Conservation (phyloP, 176 grass and related monocot genomes). For the Musa troglodytarum region DNA sequence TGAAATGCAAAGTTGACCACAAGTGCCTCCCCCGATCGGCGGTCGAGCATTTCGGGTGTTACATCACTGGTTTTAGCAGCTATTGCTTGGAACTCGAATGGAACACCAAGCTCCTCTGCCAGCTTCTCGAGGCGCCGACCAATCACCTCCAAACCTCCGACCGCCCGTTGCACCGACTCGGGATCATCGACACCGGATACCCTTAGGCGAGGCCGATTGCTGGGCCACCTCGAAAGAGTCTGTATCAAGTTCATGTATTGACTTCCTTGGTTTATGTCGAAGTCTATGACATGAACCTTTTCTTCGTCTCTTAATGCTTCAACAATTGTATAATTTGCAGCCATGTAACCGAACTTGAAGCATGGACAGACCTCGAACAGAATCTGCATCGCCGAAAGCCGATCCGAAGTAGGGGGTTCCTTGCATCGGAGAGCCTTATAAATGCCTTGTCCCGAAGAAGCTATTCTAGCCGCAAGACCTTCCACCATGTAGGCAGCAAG, state of each 20-base stretch:
- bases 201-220: conserved; percentile 52
- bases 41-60: conserved; percentile 75
- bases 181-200: conserved; percentile 96
- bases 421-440: conserved; percentile 92
- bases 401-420: conserved; percentile 77
- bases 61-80: conserved; percentile 73
- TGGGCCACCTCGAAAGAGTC: conserved; percentile 42
- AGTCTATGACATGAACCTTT: conserved; percentile 85
- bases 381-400: conserved; percentile 96
- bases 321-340: conserved; percentile 81
- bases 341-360: conserved; percentile 86
- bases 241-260: conserved; percentile 90
- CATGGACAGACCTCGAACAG: conserved; percentile 92
- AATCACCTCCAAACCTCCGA: conserved; percentile 87
- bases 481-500: conserved; percentile 88
- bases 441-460: conserved; percentile 65
- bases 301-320: conserved; percentile 81
- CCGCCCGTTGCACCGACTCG: conserved; percentile 79
- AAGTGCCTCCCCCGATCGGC: conserved; percentile 55
- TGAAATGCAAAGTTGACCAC: conserved; percentile 96
- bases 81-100: conserved; percentile 74
- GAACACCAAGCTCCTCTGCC: conserved; percentile 59
- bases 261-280: conserved; percentile 92
- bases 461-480: conserved; percentile 88
- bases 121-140: conserved; percentile 69